Evolutionary conservation across 2,329 filamentous ascomycete species (phyloP).

Genomic region (Aspergillus sp.): DNA sequence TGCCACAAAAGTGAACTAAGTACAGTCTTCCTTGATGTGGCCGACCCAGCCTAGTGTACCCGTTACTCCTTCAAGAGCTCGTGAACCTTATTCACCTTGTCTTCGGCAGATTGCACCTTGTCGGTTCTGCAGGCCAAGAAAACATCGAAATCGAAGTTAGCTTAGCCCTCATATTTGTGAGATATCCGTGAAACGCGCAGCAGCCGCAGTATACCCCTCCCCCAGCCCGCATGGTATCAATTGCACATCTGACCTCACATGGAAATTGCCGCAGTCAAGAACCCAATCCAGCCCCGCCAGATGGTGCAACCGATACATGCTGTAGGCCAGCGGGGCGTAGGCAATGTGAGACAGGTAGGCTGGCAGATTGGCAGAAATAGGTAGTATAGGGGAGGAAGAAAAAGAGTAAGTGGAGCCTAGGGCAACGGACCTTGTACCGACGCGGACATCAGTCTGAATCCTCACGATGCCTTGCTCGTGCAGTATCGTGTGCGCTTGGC

Average conservation of each 20-base stretch:
- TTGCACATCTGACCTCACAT: background rate
- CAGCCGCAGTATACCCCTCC: background rate
- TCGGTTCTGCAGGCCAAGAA: constrained; percentile 62
- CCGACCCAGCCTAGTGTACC: background rate
- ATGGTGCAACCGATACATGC: background rate
- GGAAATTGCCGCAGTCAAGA: background rate
- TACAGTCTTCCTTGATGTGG: background rate
- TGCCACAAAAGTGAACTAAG: background rate
- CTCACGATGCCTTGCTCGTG: constrained; percentile 75
- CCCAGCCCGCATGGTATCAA: background rate
- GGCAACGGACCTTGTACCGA: constrained; percentile 69
- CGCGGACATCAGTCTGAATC: constrained; percentile 85
- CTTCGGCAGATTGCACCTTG: constrained; percentile 76
- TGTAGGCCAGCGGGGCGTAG: background rate
- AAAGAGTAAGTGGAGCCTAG: background rate
- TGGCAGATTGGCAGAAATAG: background rate
- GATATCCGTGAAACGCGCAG: background rate
- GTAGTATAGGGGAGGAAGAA: background rate
- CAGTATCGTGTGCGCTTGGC: constrained; percentile 78
- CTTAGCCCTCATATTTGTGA: background rate
- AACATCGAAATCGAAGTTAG: constrained; percentile 9
- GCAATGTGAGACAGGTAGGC: background rate
- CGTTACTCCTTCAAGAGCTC: constrained; percentile 46
- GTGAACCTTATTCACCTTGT: constrained; percentile 70
- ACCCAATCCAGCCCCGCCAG: too few species aligned